A percentile compares a stretch with the other conserved stretches of the same genome.
These are phyloP conservation scores for Seiridium cupressi DNA, from an alignment of 2,329 filamentous ascomycete species.

Conservation along the genomic window DNA sequence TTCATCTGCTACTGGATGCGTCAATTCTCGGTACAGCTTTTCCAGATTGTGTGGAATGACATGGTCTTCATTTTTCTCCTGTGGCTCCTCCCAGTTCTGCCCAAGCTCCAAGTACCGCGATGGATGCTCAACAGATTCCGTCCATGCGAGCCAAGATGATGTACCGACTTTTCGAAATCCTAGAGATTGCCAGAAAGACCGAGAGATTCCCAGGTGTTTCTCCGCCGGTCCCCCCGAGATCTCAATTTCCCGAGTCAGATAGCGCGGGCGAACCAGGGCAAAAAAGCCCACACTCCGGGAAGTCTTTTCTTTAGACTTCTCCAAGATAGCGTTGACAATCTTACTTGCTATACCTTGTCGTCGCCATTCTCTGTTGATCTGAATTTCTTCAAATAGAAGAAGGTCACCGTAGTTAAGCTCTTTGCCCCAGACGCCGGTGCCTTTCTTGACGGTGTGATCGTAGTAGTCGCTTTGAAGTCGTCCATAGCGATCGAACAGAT, in stretches of 20 bases:
- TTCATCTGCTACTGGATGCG: neutral
- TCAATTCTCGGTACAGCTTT: neutral
- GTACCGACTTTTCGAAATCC: conserved; percentile 31
- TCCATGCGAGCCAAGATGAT: conserved; percentile 27
- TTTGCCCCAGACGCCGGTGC: conserved; percentile 24
- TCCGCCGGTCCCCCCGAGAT: neutral
- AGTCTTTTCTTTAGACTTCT: conserved; percentile 16
- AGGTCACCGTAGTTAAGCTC: conserved; percentile 26
- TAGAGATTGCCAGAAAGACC: conserved; percentile 22
- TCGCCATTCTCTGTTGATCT: conserved; percentile 8
- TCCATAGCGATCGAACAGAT: conserved; percentile 36
- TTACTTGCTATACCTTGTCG: conserved; percentile 29
- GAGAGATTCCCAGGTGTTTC: neutral
- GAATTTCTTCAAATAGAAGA: conserved; percentile 19
- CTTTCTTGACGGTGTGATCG: conserved; percentile 23
- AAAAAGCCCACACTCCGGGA: conserved; percentile 12
- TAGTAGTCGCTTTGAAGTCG: conserved; percentile 29
- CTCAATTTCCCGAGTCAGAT: conserved; percentile 6
- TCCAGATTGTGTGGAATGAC: neutral
- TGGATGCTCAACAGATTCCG: conserved; percentile 20
- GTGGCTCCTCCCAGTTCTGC: neutral
- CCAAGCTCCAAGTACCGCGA: conserved; percentile 15
- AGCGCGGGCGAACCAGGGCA: conserved; percentile 15
- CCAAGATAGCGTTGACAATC: conserved; percentile 26
- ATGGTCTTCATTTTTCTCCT: neutral